Evolutionary conservation across 768 basidiomycete genomes (phyloP), one percentile per base, ranked within the genome.

Genomic region (Gloeophyllum trabeum): DNA sequence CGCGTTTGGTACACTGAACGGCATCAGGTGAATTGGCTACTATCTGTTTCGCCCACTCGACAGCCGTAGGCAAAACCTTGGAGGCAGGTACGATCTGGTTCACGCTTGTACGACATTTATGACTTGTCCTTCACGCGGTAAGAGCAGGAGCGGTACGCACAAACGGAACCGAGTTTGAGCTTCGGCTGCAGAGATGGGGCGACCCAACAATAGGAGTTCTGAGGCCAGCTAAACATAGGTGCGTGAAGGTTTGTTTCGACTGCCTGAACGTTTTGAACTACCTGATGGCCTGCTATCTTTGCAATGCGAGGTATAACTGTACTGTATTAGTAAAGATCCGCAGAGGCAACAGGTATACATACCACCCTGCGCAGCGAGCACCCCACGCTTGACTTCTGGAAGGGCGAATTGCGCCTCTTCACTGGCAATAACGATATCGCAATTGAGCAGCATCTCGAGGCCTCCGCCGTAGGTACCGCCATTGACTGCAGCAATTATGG

Each of bases 301-400:
- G 73, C 65, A 34, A 89, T 54, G 45, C 85, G 67, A 24, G 84
- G 84, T 48, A 88, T 85, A 14, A 69, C 82, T 80, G 51, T 42
- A 48, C 21, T 55, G 35, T 39, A 37, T 14, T 14, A 13, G 19
- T 6, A n/a, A n/a, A 45, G 13, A 25, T 25, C 4, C 45, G 24
- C 24, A 26, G 6, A 34, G 4, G 19, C 34, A 14, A 6, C 14
- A 12, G 22, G 36, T 30, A 39, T 34, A 34, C 42, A 32, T 2
- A 78, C 82, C 83, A 52, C 86, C 86, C 52, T 80, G 77, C 10
- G 70, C 61, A 10, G 82, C 84, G 23, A 83, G 52, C 5, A 87
- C 85, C 0, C 88, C 87, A 22, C 81, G 70, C 56, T 77, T 81
- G 3, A 86, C 86, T 50, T 89, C 86, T 0, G 83, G 82, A 20